Conservation (phyloP, 1,284 basidiomycete genomes). For the Fomitopsis pinicola region DNA sequence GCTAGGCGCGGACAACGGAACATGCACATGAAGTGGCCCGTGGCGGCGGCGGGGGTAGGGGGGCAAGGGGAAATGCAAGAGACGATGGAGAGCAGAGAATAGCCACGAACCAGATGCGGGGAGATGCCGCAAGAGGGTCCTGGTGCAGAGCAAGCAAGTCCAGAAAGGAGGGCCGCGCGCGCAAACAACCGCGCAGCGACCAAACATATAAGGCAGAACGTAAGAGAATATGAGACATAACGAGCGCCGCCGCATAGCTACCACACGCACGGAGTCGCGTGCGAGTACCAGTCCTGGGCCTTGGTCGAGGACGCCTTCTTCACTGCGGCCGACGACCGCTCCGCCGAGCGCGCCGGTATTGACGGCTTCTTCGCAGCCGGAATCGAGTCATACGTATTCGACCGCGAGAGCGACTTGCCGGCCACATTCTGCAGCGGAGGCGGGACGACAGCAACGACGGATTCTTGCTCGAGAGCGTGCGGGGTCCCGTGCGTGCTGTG, state of each 20-base stretch:
- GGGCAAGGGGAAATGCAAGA: not conserved
- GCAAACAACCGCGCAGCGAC: not conserved
- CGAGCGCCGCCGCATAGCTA: conserved; percentile 21
- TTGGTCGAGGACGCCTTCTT: conserved; percentile 30
- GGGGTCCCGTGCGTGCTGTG: conserved; percentile 39
- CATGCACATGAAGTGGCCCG: not conserved
- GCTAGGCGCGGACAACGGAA: not conserved
- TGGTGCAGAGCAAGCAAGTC: not conserved
- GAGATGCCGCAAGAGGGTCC: not conserved
- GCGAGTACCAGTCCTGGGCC: conserved; percentile 38
- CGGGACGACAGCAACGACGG: conserved; percentile 4
- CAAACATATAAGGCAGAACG: not conserved
- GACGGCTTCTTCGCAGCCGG: not conserved
- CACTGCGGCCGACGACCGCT: conserved; percentile 9
- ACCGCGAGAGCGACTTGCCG: conserved; percentile 12
- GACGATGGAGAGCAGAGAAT: not conserved
- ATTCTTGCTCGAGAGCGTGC: conserved; percentile 17
- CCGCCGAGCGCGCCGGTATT: conserved; percentile 7
- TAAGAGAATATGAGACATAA: not conserved
- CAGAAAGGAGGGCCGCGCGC: not conserved
- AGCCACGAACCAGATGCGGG: not conserved
- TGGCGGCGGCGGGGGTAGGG: not conserved
- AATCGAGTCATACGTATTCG: conserved; percentile 6
- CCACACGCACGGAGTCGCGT: conserved; percentile 44
- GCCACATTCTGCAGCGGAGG: conserved; percentile 24